Evolutionary conservation across 2,329 filamentous ascomycete species (phyloP).

Genomic region (Alternaria triticimaculans): DNA sequence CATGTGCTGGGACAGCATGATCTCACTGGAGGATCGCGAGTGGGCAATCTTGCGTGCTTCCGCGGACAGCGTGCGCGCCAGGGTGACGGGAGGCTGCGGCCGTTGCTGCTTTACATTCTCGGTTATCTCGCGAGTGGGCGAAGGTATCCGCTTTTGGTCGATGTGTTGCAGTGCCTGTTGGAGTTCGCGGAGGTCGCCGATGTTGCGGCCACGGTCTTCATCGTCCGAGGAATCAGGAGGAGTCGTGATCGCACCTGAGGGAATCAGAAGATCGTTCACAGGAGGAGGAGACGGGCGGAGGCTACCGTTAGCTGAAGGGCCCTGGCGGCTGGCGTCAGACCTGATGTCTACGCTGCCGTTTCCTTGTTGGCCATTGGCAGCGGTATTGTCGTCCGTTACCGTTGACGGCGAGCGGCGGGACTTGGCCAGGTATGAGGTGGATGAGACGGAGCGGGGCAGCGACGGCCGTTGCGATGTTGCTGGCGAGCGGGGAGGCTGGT

Average conservation of each 20-base stretch:
- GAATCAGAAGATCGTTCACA: constrained; percentile 76
- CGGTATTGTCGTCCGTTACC: constrained; percentile 39
- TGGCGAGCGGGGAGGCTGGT: constrained; percentile 45
- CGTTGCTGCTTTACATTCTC: constrained; percentile 22
- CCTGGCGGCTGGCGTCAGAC: constrained; percentile 23
- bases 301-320: constrained; percentile 59
- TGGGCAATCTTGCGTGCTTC: constrained; percentile 67
- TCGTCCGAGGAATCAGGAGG: constrained; percentile 93
- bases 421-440: constrained; percentile 66
- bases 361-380: constrained; percentile 36
- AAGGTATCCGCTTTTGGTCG: constrained; percentile 67
- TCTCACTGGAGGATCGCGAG: constrained; percentile 66
- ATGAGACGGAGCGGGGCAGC: constrained; percentile 63
- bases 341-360: constrained; percentile 29
- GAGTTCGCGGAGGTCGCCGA: constrained; percentile 66
- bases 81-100: constrained; percentile 24
- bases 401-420: constrained; percentile 65
- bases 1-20: constrained; percentile 56
- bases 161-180: constrained; percentile 85
- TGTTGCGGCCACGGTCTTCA: constrained; percentile 67
- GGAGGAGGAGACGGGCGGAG: constrained; percentile 86
- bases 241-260: constrained; percentile 84
- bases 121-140: constrained; percentile 54
- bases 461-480: constrained; percentile 51
- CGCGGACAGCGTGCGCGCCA: constrained; percentile 53